Evolutionary conservation across 1,284 basidiomycete species (phyloP), one percentile per base, ranked within the genome.

Genomic region (Trichosporon sp.): DNA sequence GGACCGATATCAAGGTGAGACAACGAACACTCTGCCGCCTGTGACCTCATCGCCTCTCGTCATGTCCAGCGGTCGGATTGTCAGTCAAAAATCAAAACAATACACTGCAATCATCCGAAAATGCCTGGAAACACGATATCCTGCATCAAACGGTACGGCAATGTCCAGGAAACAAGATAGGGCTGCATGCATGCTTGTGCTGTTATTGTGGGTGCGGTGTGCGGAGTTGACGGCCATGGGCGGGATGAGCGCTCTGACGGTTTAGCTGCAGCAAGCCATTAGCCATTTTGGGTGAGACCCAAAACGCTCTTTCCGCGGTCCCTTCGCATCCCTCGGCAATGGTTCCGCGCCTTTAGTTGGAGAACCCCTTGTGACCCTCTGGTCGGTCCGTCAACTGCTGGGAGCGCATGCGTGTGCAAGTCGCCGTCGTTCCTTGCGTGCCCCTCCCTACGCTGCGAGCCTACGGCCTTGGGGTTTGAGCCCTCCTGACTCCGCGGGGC

Each of bases 211-310:
- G 51, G 19, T 54, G 51, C 10, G 51, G 51, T 54, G 51, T 1
- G 51, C 51, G 21, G 51, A 21, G 51, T 6, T 8, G n/a, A 54
- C 51, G 19, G 19, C 48, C 5, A 7, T 19, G 48, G 19, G 51
- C 51, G 51, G 51, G 19, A 54, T 54, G 43, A 46, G 16, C 51
- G 51, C 19, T 54, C 51, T 54, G 51, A 54, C 51, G 8, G 4
- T 54, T 26, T 19, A 54, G 19, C 51, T 19, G 19, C 16, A 7
- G 51, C 51, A 54, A 54, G 51, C 51, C 51, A 54, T 54, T 54
- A 54, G 51, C 51, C 51, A 54, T 54, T 54, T 54, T 54, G 51
- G 51, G 51, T 54, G 51, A 26, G 51, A 54, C 19, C 51, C 51
- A 54, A 54, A 19, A 54, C 51, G 21, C 51, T 54, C 51, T 10